Evolutionary conservation across 2,329 filamentous ascomycete genomes (phyloP).

Genomic region (Cercospora sp.): DNA sequence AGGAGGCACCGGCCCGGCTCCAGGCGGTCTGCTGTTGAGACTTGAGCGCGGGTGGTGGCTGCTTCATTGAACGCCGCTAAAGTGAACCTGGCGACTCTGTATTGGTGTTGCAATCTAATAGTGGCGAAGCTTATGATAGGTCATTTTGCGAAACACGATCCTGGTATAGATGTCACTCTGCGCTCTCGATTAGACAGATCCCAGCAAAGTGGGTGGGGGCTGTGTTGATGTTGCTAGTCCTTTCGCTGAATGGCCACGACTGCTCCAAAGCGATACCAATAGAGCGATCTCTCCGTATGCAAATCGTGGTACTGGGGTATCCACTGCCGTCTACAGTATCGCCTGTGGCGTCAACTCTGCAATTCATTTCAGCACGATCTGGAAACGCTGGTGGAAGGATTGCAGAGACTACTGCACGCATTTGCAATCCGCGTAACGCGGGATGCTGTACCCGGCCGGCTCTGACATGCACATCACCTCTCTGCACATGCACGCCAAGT

Average conservation of each 20-base stretch:
- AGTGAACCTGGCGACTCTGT: background rate
- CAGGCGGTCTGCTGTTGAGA: background rate
- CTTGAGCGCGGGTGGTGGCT: background rate
- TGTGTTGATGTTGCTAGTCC: background rate
- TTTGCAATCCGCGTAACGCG: constrained; percentile 4
- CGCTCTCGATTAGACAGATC: background rate
- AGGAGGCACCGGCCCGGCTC: background rate
- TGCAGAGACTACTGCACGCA: constrained; percentile 3
- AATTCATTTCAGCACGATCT: background rate
- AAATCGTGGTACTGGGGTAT: background rate
- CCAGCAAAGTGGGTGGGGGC: background rate
- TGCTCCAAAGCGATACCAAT: background rate
- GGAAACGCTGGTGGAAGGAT: background rate
- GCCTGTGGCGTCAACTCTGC: background rate
- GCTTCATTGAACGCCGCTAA: background rate
- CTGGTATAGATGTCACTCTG: background rate
- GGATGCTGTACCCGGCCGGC: background rate
- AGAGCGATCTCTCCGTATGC: background rate
- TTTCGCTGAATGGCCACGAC: background rate
- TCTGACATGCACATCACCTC: background rate
- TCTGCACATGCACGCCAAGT: background rate
- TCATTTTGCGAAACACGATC: background rate
- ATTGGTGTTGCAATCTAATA: background rate
- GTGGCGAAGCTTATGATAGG: background rate
- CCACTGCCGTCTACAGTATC: background rate